These are phyloP conservation scores for Tylopilus cervinicoccineus DNA, from an alignment of 768 basidiomycete genomes.

Conservation along the genomic window DNA sequence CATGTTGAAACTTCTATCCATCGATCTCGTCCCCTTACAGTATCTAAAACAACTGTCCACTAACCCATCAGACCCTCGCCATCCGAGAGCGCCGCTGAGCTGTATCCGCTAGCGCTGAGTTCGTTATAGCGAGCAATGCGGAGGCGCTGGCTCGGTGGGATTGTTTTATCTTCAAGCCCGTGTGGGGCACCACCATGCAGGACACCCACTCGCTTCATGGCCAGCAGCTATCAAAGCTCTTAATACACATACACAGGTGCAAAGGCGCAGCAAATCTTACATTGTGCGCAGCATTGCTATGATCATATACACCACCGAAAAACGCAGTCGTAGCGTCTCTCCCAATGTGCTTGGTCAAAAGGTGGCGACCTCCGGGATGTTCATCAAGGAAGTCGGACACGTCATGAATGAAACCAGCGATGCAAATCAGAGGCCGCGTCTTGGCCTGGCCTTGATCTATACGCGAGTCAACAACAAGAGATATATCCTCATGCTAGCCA, in stretches of 20 bases:
- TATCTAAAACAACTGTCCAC: background rate
- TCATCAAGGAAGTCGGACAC: conserved; percentile 81
- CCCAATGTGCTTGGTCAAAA: conserved; percentile 81
- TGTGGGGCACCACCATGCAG: conserved; percentile 50
- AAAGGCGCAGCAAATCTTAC: conserved; percentile 34
- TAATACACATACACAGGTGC: background rate
- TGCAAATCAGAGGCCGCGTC: conserved; percentile 76
- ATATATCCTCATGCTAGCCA: conserved; percentile 2
- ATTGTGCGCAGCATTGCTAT: conserved; percentile 86
- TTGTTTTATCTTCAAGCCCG: conserved; percentile 54
- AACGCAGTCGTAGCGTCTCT: conserved; percentile 92
- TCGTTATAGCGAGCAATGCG: conserved; percentile 66
- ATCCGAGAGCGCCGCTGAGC: conserved; percentile 55
- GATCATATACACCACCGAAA: conserved; percentile 89
- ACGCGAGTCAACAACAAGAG: conserved; percentile 1
- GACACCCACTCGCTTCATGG: conserved; percentile 56
- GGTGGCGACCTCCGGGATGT: conserved; percentile 87
- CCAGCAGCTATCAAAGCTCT: conserved; percentile 21
- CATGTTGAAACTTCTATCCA: conserved; percentile 7
- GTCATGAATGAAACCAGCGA: conserved; percentile 94
- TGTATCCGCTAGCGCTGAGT: conserved; percentile 44
- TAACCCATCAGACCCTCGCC: conserved; percentile 49
- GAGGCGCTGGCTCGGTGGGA: conserved; percentile 72
- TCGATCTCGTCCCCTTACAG: background rate
- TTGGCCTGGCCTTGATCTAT: conserved; percentile 75